A percentile compares a stretch with the other conserved stretches of the same genome.
phyloP scores from a whole-genome alignment of 1,139 yeast genomes.

The Protomyces inouyei region DNA sequence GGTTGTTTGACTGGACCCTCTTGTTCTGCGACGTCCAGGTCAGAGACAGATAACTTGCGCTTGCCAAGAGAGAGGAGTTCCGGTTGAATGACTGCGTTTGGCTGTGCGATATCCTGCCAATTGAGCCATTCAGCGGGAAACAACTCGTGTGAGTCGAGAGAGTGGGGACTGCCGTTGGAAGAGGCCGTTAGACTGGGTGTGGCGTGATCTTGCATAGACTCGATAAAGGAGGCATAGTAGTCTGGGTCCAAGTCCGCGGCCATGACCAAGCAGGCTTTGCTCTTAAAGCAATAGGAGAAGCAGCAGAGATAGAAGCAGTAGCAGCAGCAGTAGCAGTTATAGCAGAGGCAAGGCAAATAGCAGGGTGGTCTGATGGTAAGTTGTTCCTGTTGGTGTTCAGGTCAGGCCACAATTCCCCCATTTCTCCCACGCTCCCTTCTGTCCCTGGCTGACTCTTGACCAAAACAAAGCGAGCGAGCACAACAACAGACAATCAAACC shows the following conservation, averaged over 20 bases:
- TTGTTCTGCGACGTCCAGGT: constrained; percentile 32
- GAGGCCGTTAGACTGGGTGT: background rate
- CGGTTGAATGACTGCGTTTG: background rate
- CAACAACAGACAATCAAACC: background rate
- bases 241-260: background rate
- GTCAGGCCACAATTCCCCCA: background rate
- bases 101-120: background rate
- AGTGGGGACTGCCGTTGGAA: background rate
- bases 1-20: background rate
- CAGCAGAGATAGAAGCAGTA: too few species aligned
- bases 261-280: too few species aligned
- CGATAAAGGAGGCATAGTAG: background rate
- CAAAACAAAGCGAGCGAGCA: background rate
- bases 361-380: background rate
- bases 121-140: background rate
- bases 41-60: background rate
- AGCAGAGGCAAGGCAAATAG: background rate
- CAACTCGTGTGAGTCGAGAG: background rate
- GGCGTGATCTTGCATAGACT: background rate
- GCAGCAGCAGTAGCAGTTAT: too few species aligned
- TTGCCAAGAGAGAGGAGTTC: background rate
- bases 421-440: too few species aligned
- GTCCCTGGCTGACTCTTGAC: too few species aligned
- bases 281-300: too few species aligned
- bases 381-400: background rate